Conservation (phyloP, 495 filamentous ascomycete genomes). For the Penicillium canariense region DNA sequence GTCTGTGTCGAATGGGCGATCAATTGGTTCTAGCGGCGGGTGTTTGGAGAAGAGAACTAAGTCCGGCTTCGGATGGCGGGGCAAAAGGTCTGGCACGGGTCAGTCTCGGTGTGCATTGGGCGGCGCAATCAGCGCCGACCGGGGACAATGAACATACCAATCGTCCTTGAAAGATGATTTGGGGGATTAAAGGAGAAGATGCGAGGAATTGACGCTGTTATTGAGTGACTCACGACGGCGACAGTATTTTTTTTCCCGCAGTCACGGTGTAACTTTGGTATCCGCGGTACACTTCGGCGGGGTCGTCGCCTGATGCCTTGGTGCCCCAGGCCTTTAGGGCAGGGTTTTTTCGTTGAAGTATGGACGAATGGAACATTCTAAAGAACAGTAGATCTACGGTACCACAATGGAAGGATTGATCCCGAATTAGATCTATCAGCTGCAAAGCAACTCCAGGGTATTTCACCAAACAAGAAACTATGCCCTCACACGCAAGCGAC, state of each 20-base stretch:
- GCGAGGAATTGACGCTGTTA: constrained; percentile 6
- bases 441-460: constrained; percentile 16
- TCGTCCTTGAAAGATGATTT: background rate
- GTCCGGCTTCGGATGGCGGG: constrained; percentile 27
- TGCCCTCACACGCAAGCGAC: background rate
- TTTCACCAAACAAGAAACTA: constrained; percentile 11
- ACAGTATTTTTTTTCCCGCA: constrained; percentile 11
- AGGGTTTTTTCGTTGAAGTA: constrained; percentile 1
- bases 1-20: constrained; percentile 14
- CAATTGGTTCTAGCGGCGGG: constrained; percentile 18
- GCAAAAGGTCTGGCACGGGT: constrained; percentile 22
- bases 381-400: no score
- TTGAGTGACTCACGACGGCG: constrained; percentile 12
- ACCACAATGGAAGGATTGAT: background rate
- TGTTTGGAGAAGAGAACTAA: constrained; percentile 20
- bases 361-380: background rate
- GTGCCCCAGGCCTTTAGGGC: constrained; percentile 7
- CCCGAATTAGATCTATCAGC: constrained; percentile 4
- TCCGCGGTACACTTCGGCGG: constrained; percentile 1
- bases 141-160: constrained; percentile 1
- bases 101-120: constrained; percentile 20
- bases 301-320: background rate
- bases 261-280: constrained; percentile 10
- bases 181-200: background rate
- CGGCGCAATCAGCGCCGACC: background rate